Percentiles rank a stretch among this genome's conserved stretches.
These are phyloP conservation scores for Fusarium concolor DNA, from an alignment of 2,329 filamentous ascomycete genomes.

Conservation along the genomic window DNA sequence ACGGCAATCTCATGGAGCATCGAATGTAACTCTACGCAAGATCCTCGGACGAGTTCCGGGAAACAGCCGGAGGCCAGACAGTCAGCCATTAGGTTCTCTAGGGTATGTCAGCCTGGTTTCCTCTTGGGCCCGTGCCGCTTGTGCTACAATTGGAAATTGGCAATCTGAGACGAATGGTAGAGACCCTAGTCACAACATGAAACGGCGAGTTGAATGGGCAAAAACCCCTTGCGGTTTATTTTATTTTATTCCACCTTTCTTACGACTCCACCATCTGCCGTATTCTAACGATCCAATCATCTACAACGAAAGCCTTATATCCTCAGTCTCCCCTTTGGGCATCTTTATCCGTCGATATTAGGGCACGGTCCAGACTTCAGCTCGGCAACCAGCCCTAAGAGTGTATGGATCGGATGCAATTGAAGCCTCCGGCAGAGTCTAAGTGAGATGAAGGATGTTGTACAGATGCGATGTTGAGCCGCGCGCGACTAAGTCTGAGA, in stretches of 20 bases:
- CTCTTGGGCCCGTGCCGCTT: slow-evolving; percentile 16
- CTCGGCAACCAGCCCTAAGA: slow-evolving; percentile 30
- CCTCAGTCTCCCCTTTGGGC: slow-evolving; percentile 12
- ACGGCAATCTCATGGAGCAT: background rate
- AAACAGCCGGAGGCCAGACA: background rate
- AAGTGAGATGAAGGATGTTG: slow-evolving; percentile 35
- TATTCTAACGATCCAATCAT: slow-evolving; percentile 8
- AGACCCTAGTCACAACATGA: slow-evolving; percentile 37
- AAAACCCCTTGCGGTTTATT: slow-evolving; percentile 25
- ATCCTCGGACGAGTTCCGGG: slow-evolving; percentile 7
- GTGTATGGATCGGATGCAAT: slow-evolving; percentile 3
- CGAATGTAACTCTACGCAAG: slow-evolving; percentile 22
- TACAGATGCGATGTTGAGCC: slow-evolving; percentile 17
- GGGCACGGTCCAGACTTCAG: slow-evolving; percentile 8
- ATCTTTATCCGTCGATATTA: background rate
- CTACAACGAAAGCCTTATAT: slow-evolving; percentile 1
- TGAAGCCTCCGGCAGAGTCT: slow-evolving; percentile 4
- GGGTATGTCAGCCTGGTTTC: slow-evolving; percentile 20
- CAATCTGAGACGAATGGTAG: slow-evolving; percentile 44
- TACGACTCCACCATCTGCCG: background rate
- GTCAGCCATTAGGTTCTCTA: background rate
- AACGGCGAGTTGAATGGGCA: slow-evolving; percentile 34
- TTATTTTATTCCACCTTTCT: slow-evolving; percentile 10
- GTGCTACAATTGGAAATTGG: slow-evolving; percentile 40
- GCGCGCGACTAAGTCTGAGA: slow-evolving; percentile 4